Evolutionary conservation across 192 early-diverging fungal genomes (phyloP), one percentile per base, ranked within the genome.

Genomic region (Backusella westeae): DNA sequence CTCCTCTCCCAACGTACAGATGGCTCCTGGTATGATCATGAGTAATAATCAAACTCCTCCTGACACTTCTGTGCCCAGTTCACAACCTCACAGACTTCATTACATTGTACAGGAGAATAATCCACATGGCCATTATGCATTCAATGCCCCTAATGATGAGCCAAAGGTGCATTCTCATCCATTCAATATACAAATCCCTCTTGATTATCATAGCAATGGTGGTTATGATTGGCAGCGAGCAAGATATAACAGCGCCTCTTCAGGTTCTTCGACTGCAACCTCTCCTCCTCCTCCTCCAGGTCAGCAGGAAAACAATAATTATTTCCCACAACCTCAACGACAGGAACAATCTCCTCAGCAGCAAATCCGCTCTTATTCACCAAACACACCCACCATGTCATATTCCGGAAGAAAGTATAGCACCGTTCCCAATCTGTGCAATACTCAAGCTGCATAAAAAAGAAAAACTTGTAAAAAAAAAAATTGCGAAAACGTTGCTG

Each of bases 371-470:
- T 17, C 42, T 32, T 71, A 49, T 34, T 71, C 70, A 14, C 70
- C 70, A 46, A 29, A 26, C 14, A 44, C 70, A 49, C 42, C 44
- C 29, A 29, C 70, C 8, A 32, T 46, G 17, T 7, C 70, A 44
- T 36, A 68, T 68, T 34, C 39, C n/a, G 70, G 42, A 49, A 71
- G 44, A 49, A 71, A 71, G 29, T 71, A 71, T 71, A 71, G 17
- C 42, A 19, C 68, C 15, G 70, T 71, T 29, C 70, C 70, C 9
- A 71, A 71, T 34, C 42, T 71, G n/a, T 42, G 35, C 12, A 71
- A 71, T 26, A 71, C 41, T 29, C 70, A 71, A 71, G 39, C 42
- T 34, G 39, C 39, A 44, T 71, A 71, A 71, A 49, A 42, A 70
- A 23, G 32, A 23, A 38, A 36, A 21, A 70, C 38, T 12, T 70